These are phyloP conservation scores for Tricholoma hemisulphureum DNA, from an alignment of 768 basidiomycete species.

Conservation along the genomic window DNA sequence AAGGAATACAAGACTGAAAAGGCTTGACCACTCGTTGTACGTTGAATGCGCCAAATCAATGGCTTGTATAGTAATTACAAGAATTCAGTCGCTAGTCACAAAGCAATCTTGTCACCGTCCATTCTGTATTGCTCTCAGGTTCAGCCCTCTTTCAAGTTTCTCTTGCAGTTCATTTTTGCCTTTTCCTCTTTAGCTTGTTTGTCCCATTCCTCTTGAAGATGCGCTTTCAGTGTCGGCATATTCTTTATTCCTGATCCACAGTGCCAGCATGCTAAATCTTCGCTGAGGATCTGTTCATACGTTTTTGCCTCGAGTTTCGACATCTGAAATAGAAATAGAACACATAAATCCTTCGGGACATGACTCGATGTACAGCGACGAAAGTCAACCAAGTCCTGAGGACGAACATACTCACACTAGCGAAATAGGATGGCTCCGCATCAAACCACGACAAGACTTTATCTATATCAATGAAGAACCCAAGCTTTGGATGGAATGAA, in stretches of 20 bases:
- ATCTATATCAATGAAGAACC: constrained; percentile 78
- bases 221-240: constrained; percentile 71
- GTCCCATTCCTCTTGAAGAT: constrained; percentile 76
- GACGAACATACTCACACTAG: constrained; percentile 38
- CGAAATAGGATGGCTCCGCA: constrained; percentile 53
- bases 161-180: constrained; percentile 39
- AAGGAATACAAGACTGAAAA: constrained; percentile 12
- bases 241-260: constrained; percentile 65
- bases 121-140: neutral
- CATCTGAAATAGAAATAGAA: constrained; percentile 41
- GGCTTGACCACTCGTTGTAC: neutral
- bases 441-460: constrained; percentile 85
- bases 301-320: constrained; percentile 45
- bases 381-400: too few relatives aligned
- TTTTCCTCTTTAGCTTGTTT: constrained; percentile 42
- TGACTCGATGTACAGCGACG: neutral
- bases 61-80: neutral
- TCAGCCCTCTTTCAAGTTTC: constrained; percentile 32
- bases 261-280: constrained; percentile 64
- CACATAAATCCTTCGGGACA: neutral
- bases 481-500: constrained; percentile 80
- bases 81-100: neutral
- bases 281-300: constrained; percentile 70
- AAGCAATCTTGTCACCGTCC: neutral
- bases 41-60: neutral